These are phyloP conservation scores for Aspergillus funiculosus DNA, from an alignment of 495 filamentous ascomycete genomes.

Conservation along the genomic window DNA sequence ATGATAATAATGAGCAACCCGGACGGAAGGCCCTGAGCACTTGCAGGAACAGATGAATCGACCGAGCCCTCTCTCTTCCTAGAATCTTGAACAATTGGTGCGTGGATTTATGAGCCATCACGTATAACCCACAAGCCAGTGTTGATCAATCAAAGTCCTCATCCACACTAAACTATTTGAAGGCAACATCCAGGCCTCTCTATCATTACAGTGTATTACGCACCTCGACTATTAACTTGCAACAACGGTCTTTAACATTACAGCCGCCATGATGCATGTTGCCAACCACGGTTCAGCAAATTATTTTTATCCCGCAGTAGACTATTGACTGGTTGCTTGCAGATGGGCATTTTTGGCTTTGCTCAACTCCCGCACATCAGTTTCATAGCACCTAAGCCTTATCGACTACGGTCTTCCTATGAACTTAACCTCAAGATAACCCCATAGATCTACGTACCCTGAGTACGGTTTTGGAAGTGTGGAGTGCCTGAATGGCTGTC, in stretches of 20 bases:
- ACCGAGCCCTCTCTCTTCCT: neutral
- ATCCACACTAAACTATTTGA: slow-evolving; percentile 20
- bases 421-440: too few species aligned
- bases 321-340: slow-evolving; percentile 16
- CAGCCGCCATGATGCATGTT: slow-evolving; percentile 1
- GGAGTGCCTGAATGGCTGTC: too few species aligned
- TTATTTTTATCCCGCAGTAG: slow-evolving; percentile 12
- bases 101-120: slow-evolving; percentile 14
- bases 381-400: neutral
- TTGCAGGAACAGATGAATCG: slow-evolving; percentile 16
- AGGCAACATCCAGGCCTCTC: slow-evolving; percentile 2
- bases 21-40: slow-evolving; percentile 8
- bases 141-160: slow-evolving; percentile 7
- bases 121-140: slow-evolving; percentile 7
- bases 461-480: too few species aligned
- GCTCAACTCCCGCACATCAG: neutral
- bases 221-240: neutral
- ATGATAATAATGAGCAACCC: neutral
- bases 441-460: too few species aligned
- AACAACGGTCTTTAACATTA: neutral
- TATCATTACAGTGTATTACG: neutral
- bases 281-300: neutral
- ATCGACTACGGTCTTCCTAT: neutral
- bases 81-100: slow-evolving; percentile 1
- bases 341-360: neutral